These are phyloP conservation scores for Yamadazyma aaseri DNA, from an alignment of 1,139 yeast species.

Conservation along the genomic window DNA sequence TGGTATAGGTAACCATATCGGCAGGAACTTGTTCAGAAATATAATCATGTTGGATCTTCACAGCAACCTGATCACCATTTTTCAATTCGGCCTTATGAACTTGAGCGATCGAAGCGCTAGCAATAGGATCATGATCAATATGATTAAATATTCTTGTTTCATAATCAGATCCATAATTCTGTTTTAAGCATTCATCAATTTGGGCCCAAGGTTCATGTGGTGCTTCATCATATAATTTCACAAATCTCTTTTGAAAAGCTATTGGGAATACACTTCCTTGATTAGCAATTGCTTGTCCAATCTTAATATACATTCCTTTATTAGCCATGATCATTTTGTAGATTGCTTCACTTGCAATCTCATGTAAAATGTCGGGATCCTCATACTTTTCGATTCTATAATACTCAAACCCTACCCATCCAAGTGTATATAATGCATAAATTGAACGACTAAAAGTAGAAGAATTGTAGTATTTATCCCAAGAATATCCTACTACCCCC, in stretches of 20 bases:
- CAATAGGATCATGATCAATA: constrained; percentile 56
- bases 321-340: constrained; percentile 53
- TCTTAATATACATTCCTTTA: constrained; percentile 72
- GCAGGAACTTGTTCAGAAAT: constrained; percentile 55
- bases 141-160: constrained; percentile 42
- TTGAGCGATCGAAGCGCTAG: constrained; percentile 75
- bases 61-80: constrained; percentile 57
- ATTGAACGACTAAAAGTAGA: constrained; percentile 52
- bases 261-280: constrained; percentile 68
- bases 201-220: constrained; percentile 64
- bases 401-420: constrained; percentile 61
- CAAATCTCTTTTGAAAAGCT: constrained; percentile 56
- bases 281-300: constrained; percentile 75
- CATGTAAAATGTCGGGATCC: constrained; percentile 53
- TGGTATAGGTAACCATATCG: constrained; percentile 58
- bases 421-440: constrained; percentile 48
- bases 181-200: constrained; percentile 44
- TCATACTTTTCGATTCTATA: constrained; percentile 44
- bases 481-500: constrained; percentile 23
- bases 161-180: constrained; percentile 47
- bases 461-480: constrained; percentile 45
- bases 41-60: constrained; percentile 67
- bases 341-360: constrained; percentile 55
- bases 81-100: constrained; percentile 58
- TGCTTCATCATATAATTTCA: constrained; percentile 64